A percentile compares a stretch with the other conserved stretches of the same genome.
Conservation (phyloP, 1,284 basidiomycete genomes). For the Bjerkandera adusta region DNA sequence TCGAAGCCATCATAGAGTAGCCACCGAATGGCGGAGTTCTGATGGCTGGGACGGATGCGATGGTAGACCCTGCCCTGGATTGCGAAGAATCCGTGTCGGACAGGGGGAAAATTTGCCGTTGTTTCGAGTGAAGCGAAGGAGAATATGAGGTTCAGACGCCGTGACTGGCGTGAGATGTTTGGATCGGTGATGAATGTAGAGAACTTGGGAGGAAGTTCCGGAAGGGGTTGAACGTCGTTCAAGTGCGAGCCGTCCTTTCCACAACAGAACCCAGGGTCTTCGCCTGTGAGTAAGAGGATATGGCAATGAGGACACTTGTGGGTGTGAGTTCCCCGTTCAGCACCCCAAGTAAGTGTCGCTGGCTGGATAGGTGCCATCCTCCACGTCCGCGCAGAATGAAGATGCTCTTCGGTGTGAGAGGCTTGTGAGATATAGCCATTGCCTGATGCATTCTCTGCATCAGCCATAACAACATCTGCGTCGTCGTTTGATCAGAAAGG, state of each 20-base stretch:
- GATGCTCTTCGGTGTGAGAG: too few relatives aligned
- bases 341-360: constrained; percentile 4
- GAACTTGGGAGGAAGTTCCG: constrained; percentile 20
- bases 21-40: constrained; percentile 30
- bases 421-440: too few relatives aligned
- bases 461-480: too few relatives aligned
- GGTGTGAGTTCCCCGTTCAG: neutral
- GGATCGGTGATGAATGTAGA: constrained; percentile 19
- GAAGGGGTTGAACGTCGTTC: constrained; percentile 18
- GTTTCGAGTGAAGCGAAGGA: constrained; percentile 34
- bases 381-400: too few relatives aligned
- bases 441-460: too few relatives aligned
- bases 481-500: too few relatives aligned
- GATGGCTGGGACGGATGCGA: constrained; percentile 26
- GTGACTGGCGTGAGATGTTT: constrained; percentile 23
- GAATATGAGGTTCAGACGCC: constrained; percentile 30
- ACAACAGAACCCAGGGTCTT: constrained; percentile 22
- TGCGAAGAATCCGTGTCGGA: constrained; percentile 23
- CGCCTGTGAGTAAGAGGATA: constrained; percentile 19
- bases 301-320: constrained; percentile 15
- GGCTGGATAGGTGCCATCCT: too few relatives aligned
- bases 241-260: constrained; percentile 15
- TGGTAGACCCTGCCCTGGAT: constrained; percentile 34
- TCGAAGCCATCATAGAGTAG: constrained; percentile 32
- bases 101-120: constrained; percentile 23